Evolutionary conservation across 345 rosid species (phyloP), one percentile per base, ranked within the genome.

Genomic region (Kernera saxatilis): DNA sequence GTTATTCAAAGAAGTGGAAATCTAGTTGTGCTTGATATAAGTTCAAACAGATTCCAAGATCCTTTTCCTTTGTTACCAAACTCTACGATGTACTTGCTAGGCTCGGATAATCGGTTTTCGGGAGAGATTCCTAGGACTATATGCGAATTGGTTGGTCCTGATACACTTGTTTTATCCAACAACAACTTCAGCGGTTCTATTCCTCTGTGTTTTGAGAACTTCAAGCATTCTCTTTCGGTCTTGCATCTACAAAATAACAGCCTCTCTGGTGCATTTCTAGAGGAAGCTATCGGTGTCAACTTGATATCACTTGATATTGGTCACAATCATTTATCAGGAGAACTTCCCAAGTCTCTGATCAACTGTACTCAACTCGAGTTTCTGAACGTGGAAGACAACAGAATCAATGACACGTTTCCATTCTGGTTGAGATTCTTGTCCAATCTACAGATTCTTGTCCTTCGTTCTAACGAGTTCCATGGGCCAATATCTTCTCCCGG

Each of bases 391-490:
- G 84, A 82, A 1, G 70, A 65, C 30, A 88, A 88, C 61, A 44
- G 1, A 5, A 61, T 84, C 14, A 48, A 2, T 0, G 88, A 80
- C 26, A 21, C 0, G 0, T 85, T 80, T 52, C 88, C 87, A 0
- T 85, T 82, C 6, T 70, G 70, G 40, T 53, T 85, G 74, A 71
- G 49, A 58, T 68, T 21, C 3, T 5, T 75, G 36, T 48, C 80
- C 0, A 25, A 11, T 9, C 48, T 85, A 19, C 82, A 74, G 19
- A 70, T 83, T 59, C 81, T 88, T 5, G 76, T 80, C 54, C 29
- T 85, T 43, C 84, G 86, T 7, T 72, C 80, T 1, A 85, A 87
- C 52, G 11, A 36, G 5, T 85, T 88, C 52, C 0, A 75, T 0
- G 84, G 87, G 1, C 8, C 8, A 6, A 71, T 88, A 61, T 45